These are phyloP conservation scores for Apiotrichum porosum DNA, from an alignment of 1,284 basidiomycete species.

Conservation along the genomic window DNA sequence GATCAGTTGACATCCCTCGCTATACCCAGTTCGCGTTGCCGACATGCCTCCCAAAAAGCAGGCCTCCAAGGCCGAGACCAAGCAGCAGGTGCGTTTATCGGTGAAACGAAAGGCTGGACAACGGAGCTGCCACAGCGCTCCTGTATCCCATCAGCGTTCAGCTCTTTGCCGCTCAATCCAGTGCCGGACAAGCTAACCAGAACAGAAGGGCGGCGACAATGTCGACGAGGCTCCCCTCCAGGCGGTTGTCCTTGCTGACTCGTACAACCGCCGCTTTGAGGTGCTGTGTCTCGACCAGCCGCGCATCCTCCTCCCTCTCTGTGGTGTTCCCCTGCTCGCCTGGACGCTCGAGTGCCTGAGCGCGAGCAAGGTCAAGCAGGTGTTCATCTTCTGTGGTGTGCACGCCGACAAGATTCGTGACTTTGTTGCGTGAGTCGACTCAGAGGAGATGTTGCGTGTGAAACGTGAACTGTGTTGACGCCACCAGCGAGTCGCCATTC, in stretches of 20 bases:
- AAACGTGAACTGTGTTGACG: slow-evolving; percentile 5
- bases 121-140: neutral
- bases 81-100: slow-evolving; percentile 12
- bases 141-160: neutral
- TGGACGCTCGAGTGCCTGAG: slow-evolving; percentile 95
- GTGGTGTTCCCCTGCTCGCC: slow-evolving; percentile 85
- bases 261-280: slow-evolving; percentile 86
- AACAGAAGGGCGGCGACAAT: slow-evolving; percentile 36
- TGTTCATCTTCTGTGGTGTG: slow-evolving; percentile 87
- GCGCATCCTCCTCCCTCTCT: slow-evolving; percentile 83
- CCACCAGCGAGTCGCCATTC: slow-evolving; percentile 18
- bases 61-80: slow-evolving; percentile 26
- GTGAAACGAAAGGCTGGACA: too few species aligned
- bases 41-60: slow-evolving; percentile 44
- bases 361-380: slow-evolving; percentile 87
- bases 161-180: too few species aligned
- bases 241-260: slow-evolving; percentile 89
- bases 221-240: slow-evolving; percentile 75
- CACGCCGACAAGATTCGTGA: slow-evolving; percentile 76
- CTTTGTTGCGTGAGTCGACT: slow-evolving; percentile 51
- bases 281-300: slow-evolving; percentile 79
- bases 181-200: slow-evolving; percentile 20
- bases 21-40: too few species aligned
- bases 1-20: too few species aligned
- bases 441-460: neutral